phyloP scores from a whole-genome alignment of 2,329 filamentous ascomycete genomes.

The Penicillium nordicum region DNA sequence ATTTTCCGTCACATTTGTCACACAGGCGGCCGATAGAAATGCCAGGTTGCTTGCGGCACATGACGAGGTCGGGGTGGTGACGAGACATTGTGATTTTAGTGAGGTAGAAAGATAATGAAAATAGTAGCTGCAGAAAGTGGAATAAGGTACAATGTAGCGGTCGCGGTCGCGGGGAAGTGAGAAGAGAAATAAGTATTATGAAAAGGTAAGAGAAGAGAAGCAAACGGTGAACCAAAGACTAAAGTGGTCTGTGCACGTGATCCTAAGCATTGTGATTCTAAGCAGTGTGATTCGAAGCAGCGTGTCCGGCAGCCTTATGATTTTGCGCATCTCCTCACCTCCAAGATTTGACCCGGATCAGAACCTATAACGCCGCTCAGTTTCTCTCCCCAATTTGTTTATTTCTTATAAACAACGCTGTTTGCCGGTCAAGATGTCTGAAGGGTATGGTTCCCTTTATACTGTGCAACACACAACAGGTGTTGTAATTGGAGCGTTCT shows the following conservation, averaged over 20 bases:
- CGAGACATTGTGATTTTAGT: conserved; percentile 66
- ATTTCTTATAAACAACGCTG: background rate
- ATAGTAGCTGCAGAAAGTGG: background rate
- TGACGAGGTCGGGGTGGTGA: conserved; percentile 96
- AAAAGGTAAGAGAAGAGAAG: background rate
- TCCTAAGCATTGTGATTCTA: conserved; percentile 10
- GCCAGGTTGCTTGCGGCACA: conserved; percentile 98
- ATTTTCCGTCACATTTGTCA: conserved; percentile 99
- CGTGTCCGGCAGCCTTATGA: background rate
- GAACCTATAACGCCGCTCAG: background rate
- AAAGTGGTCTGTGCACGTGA: conserved; percentile 27
- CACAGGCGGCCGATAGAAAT: conserved; percentile 98
- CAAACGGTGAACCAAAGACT: background rate
- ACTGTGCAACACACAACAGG: background rate
- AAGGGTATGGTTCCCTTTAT: conserved; percentile 20
- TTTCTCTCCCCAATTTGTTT: background rate
- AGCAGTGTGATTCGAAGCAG: conserved; percentile 13
- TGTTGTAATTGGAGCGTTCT: conserved; percentile 5
- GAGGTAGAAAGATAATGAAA: background rate
- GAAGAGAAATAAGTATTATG: background rate
- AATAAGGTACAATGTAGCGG: background rate
- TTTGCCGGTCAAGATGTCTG: conserved; percentile 11
- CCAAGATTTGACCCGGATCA: background rate
- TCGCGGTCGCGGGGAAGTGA: background rate
- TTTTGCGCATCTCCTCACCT: background rate